Conservation (phyloP, 2,329 filamentous ascomycete species). For the Aspergillus japonicus region DNA sequence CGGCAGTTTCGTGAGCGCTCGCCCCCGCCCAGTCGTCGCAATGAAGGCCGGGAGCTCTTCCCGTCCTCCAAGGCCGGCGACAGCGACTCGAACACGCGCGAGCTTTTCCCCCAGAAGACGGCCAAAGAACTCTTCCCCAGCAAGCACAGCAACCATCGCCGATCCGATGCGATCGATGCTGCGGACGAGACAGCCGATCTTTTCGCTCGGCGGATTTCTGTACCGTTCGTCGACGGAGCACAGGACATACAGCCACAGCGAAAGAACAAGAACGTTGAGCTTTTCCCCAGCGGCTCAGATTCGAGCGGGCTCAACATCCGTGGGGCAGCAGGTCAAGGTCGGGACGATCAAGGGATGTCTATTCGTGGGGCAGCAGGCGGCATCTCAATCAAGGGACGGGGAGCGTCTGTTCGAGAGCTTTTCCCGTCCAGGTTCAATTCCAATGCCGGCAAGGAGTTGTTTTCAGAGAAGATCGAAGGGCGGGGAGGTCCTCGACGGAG, state of each 20-base stretch:
- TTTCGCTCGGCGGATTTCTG: constrained; percentile 50
- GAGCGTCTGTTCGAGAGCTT: constrained; percentile 64
- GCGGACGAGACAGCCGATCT: constrained; percentile 56
- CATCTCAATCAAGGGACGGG: constrained; percentile 70
- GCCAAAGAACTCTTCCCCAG: constrained; percentile 59
- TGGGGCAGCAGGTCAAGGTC: constrained; percentile 52
- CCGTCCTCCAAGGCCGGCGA: constrained; percentile 35
- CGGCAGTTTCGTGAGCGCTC: constrained; percentile 46
- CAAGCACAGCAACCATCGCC: constrained; percentile 47
- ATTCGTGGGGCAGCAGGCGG: constrained; percentile 49
- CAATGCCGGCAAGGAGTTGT: constrained; percentile 69
- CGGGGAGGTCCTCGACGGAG: constrained; percentile 61
- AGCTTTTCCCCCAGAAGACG: constrained; percentile 49
- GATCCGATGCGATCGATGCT: constrained; percentile 54
- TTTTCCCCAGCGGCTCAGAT: constrained; percentile 39
- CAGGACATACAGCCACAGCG: constrained; percentile 24
- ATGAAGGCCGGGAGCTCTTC: constrained; percentile 60
- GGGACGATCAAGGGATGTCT: constrained; percentile 37
- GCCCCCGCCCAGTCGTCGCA: constrained; percentile 35
- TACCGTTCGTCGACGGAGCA: constrained; percentile 50
- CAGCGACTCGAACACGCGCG: constrained; percentile 41
- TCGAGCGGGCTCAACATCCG: constrained; percentile 57
- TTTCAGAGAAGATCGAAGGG: constrained; percentile 60
- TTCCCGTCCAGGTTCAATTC: constrained; percentile 61
- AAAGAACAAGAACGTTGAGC: constrained; percentile 36